Base-by-base conservation (phyloP, 257 asterid genomes). In the Leptodermis oblonga region DNA sequence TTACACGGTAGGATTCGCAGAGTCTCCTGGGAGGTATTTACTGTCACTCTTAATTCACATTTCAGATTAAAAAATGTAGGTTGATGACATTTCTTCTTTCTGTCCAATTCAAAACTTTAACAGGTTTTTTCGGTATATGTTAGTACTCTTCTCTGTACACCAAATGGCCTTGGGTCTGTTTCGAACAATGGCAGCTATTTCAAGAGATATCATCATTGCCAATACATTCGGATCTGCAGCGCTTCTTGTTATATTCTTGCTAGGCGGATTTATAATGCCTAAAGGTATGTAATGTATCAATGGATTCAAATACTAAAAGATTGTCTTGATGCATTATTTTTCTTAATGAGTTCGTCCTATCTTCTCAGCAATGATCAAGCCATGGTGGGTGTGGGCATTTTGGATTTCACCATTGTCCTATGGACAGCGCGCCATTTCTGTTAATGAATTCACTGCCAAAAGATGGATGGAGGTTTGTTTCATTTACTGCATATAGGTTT, bases 101-200 rank as follows among this genome's bases (percentile, higher is more conserved):
- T 73, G 51, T 12, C 70, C 62, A 26, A 37, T 22, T 60, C 39
- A 48, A 67, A 66, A 66, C 41, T 51, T 53, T 80, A 65, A 73
- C 88, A 92, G 97, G 88, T 92, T 89, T 72, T 87, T 90, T 75
- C 85, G 92, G 14, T 87, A 39, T 74, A 67, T 85, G 88, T 75
- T 92, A 30, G 12, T 84, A 70, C 94, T 92, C 65, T 87, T 91
- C 68, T 46, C 84, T 20, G 78, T 89, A 43, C 98, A 92, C 81
- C 98, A 92, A 79, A 92, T 92, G 98, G 96, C 96, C 17, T 56
- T 89, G 79, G 98, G 96, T 18, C 90, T 92, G 76, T 92, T 89
- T 72, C 88, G 94, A 61, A 73, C 90, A 54, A 82, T 92, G 88
- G 98, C 98, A 78, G 81, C 96, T 51, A 12, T 92, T 37, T 85